A percentile compares a stretch with the other conserved stretches of the same genome.
phyloP scores from a whole-genome alignment of 345 rosid genomes.

The Nephelium lappaceum region DNA sequence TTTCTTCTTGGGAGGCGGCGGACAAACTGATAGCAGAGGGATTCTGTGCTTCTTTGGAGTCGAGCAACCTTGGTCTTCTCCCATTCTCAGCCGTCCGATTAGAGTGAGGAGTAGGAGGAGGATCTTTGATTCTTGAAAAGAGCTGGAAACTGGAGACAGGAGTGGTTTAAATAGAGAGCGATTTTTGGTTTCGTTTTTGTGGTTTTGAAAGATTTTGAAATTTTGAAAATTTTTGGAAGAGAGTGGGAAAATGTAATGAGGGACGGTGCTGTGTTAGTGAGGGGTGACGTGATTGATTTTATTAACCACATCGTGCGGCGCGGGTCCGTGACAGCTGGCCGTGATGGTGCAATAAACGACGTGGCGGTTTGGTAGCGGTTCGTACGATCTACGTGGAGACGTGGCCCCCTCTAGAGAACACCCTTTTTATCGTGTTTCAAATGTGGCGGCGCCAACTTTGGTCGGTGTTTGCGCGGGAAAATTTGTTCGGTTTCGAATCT shows the following conservation, averaged over 20 bases:
- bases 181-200: conserved; percentile 1
- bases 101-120: not conserved
- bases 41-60: conserved; percentile 64
- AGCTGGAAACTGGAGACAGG: conserved; percentile 7
- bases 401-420: conserved; percentile 21
- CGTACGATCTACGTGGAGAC: conserved; percentile 4
- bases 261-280: not conserved
- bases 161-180: conserved; percentile 19
- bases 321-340: conserved; percentile 34
- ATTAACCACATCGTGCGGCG: conserved; percentile 17
- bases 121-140: not conserved
- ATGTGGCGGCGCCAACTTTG: conserved; percentile 30
- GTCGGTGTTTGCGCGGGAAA: conserved; percentile 51
- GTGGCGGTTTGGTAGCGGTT: conserved; percentile 26
- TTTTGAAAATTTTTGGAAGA: conserved; percentile 15
- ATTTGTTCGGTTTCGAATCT: conserved; percentile 4
- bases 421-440: conserved; percentile 19
- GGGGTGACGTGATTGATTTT: not conserved
- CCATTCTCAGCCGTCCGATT: conserved; percentile 26
- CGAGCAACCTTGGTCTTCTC: conserved; percentile 53
- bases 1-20: conserved; percentile 71
- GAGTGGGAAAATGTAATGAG: not conserved
- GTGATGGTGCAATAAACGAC: conserved; percentile 5
- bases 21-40: conserved; percentile 48
- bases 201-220: not conserved